Base-by-base conservation (phyloP, 805 yeast genomes). In the Starmera dryadoides region DNA sequence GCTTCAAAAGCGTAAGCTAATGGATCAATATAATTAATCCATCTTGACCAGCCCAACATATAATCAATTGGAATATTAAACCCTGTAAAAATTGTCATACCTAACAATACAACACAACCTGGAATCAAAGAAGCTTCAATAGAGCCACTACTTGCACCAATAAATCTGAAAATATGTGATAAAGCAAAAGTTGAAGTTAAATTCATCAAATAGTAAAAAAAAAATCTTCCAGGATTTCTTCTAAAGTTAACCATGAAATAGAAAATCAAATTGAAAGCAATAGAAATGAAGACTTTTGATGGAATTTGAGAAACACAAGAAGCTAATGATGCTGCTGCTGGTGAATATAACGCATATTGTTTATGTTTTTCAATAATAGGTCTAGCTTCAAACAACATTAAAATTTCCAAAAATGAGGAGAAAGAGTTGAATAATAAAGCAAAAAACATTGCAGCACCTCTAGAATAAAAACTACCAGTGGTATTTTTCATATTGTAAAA, bases 381-480 rank as follows among this genome's bases (percentile, higher is more conserved):
- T 50, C 84, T 68, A 25, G 80, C 72, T 54, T 77, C 82, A 52
- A 64, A 78, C 21, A 76, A 52, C 1, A 75, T 50, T 57, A 74
- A 63, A 42, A 79, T 68, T 58, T 79, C 86, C 50, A 77, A 62
- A 42, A 79, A 54, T 15, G 81, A 77, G 15, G 79, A 64, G 50
- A 79, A 75, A 12, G 83, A 77, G 53, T 78, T 78, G 58, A 77
- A 79, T 51, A 79, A 63, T 34, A 75, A 68, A 18, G 82, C 79
- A 56, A 80, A 80, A 61, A 83, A 84, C 68, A 83, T 63, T 34
- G 80, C 71, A 32, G 86, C 77, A 49, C 79, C 72, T 53, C 87
- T 64, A 49, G 61, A 66, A 54, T 69, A 77, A 46, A 79, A 71
- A 2, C 77, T 68, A 1, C 50, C 58, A 0, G 84, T 71, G 21